Evolutionary conservation across 495 filamentous ascomycete genomes (phyloP).

Genomic region (Usnea hakonensis): DNA sequence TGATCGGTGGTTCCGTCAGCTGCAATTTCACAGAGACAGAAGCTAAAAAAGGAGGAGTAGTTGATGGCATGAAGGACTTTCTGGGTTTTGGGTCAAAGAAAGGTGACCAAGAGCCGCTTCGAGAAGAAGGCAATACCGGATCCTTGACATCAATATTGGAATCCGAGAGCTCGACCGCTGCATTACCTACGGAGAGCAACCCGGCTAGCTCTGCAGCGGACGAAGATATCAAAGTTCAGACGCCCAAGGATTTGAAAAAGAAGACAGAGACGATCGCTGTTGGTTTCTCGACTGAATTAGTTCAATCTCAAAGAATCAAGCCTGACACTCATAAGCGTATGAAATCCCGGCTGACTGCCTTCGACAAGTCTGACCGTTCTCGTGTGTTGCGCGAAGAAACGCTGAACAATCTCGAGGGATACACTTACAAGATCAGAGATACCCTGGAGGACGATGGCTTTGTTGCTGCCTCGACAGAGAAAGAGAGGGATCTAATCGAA

Average conservation of each 20-base stretch:
- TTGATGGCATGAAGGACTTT: conserved; percentile 88
- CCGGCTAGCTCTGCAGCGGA: conserved; percentile 40
- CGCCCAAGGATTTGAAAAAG: conserved; percentile 51
- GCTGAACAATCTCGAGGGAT: conserved; percentile 87
- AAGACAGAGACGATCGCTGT: conserved; percentile 64
- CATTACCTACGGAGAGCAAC: conserved; percentile 31
- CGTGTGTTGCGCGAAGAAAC: conserved; percentile 76
- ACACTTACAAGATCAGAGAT: conserved; percentile 83
- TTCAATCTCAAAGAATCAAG: conserved; percentile 51
- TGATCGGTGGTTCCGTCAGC: conserved; percentile 66
- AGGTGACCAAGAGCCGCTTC: conserved; percentile 64
- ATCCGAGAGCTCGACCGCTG: conserved; percentile 41
- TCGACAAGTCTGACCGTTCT: conserved; percentile 73
- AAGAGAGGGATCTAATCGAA: conserved; percentile 54
- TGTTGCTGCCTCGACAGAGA: conserved; percentile 55
- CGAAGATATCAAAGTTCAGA: conserved; percentile 37
- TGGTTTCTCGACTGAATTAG: conserved; percentile 49
- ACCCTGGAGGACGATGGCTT: conserved; percentile 69
- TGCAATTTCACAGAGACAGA: conserved; percentile 65
- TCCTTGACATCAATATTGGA: conserved; percentile 41
- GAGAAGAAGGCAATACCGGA: conserved; percentile 48
- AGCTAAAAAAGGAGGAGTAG: conserved; percentile 72
- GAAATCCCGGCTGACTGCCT: conserved; percentile 65
- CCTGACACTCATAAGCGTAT: conserved; percentile 57
- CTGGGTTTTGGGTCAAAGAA: conserved; percentile 91